Evolutionary conservation across 2,329 filamentous ascomycete species (phyloP).

Genomic region (Exophiala dermatitidis): DNA sequence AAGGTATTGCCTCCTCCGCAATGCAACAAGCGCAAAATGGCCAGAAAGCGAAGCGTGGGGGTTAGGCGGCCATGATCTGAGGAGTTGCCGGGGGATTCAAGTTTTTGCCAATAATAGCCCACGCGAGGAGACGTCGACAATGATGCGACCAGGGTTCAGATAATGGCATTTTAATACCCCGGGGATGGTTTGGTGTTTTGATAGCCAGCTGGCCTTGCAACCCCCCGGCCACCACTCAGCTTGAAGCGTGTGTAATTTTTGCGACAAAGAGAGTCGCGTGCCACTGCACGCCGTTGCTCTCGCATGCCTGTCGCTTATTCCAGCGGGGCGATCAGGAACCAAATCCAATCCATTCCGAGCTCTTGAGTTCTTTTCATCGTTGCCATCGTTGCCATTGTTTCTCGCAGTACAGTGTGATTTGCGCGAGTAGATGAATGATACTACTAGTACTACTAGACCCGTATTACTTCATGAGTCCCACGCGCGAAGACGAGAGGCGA

Average conservation of each 20-base stretch:
- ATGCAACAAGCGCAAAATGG: not conserved
- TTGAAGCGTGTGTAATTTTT: conserved; percentile 9
- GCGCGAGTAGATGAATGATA: too few species aligned
- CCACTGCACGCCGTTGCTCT: too few species aligned
- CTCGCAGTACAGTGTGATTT: too few species aligned
- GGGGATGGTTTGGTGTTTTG: not conserved
- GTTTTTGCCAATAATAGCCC: conserved; percentile 2
- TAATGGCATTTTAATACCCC: not conserved
- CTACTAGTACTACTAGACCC: too few species aligned
- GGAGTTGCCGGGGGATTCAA: conserved; percentile 4
- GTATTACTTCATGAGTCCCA: not conserved
- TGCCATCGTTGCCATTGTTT: too few species aligned
- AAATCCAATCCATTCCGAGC: not conserved
- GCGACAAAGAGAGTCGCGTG: conserved; percentile 15
- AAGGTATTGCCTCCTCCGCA: not conserved
- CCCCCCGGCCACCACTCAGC: conserved; percentile 9
- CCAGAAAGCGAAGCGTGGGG: conserved; percentile 18
- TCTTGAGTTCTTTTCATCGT: too few species aligned
- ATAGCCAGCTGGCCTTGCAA: conserved; percentile 1
- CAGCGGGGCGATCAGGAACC: conserved; percentile 3
- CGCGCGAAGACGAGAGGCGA: conserved; percentile 2
- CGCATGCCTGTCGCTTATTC: too few species aligned
- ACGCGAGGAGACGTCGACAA: too few species aligned
- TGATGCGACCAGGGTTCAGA: too few species aligned
- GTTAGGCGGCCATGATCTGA: not conserved